Conservation (phyloP, 306 rosid genomes). For the Glycine latifolia region DNA sequence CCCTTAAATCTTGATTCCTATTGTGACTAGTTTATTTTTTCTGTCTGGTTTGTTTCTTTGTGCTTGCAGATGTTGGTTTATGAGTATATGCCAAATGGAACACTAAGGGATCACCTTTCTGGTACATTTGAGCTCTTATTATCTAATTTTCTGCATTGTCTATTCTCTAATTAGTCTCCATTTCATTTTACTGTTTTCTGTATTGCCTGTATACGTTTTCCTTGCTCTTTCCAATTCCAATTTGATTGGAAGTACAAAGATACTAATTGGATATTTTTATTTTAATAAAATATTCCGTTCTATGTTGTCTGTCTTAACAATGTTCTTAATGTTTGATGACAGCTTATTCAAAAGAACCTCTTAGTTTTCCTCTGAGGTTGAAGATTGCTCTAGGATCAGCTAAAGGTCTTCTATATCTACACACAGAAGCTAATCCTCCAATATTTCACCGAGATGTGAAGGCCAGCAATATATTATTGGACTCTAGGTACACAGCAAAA, state of each 20-base stretch:
- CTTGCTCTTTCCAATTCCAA: constrained; percentile 25
- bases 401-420: constrained; percentile 91
- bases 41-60: constrained; percentile 38
- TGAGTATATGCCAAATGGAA: constrained; percentile 85
- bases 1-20: constrained; percentile 24
- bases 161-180: not conserved
- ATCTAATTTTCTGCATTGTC: constrained; percentile 12
- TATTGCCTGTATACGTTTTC: constrained; percentile 13
- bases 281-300: not conserved
- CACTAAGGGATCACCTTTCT: constrained; percentile 82
- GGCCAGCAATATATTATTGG: constrained; percentile 90
- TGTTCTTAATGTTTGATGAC: constrained; percentile 45
- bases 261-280: not conserved
- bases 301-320: constrained; percentile 22
- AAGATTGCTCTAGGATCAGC: constrained; percentile 78
- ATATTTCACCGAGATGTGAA: constrained; percentile 94
- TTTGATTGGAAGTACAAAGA: constrained; percentile 11
- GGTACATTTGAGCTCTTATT: constrained; percentile 56
- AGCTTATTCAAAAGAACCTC: constrained; percentile 63
- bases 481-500: constrained; percentile 70
- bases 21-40: constrained; percentile 27
- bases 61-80: constrained; percentile 91
- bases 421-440: constrained; percentile 96
- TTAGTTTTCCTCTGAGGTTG: constrained; percentile 71
- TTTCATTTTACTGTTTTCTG: constrained; percentile 44